A percentile compares a stretch with the other conserved stretches of the same genome.
Conservation (phyloP, 306 rosid genomes). For the Acacia confusa region DNA sequence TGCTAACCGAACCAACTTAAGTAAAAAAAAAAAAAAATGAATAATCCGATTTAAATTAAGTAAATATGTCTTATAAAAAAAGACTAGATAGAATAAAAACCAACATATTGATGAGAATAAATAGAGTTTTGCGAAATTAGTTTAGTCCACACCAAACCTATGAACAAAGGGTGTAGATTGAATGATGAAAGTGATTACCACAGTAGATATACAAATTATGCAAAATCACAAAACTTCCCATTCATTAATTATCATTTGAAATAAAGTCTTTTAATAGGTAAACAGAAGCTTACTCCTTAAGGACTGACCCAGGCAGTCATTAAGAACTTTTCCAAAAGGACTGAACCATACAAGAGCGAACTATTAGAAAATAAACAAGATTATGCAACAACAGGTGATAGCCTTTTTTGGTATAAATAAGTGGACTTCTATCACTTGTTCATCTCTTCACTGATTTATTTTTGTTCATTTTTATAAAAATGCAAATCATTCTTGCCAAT, state of each 20-base stretch:
- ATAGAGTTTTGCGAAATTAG: neutral
- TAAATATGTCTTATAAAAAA: no score
- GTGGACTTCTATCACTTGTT: neutral
- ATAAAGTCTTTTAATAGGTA: neutral
- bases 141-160: neutral
- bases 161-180: neutral
- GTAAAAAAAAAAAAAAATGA: no score
- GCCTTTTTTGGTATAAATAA: neutral
- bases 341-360: neutral
- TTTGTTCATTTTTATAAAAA: neutral
- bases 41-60: no score
- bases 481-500: neutral
- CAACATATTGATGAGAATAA: neutral
- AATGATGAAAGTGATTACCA: neutral
- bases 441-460: neutral
- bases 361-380: neutral
- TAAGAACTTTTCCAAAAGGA: neutral
- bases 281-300: slow-evolving; percentile 7
- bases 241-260: neutral
- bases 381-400: neutral
- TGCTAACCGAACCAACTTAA: no score
- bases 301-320: no score
- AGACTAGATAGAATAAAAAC: fast-evolving
- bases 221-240: slow-evolving; percentile 16
- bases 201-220: slow-evolving; percentile 1